A percentile compares a stretch with the other conserved stretches of the same genome.
phyloP scores from a whole-genome alignment of 75 land plant species.

The Sequoiadendron giganteum region DNA sequence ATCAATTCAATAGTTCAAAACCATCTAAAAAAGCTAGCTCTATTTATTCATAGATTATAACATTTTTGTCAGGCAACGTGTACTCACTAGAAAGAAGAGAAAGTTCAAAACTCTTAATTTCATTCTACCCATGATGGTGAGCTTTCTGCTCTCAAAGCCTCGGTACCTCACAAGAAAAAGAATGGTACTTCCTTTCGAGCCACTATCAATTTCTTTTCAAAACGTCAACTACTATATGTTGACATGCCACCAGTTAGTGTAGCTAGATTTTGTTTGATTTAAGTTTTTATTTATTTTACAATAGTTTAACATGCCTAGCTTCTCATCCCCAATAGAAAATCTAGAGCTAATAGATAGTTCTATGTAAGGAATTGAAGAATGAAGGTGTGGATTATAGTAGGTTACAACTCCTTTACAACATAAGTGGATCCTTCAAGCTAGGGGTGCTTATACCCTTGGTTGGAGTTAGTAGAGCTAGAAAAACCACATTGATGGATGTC shows the following conservation, averaged over 20 bases:
- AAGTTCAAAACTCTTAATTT: conserved; percentile 11
- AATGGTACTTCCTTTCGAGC: conserved; percentile 30
- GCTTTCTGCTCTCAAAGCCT: conserved; percentile 13
- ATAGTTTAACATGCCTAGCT: no score
- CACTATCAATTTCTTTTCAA: conserved; percentile 24
- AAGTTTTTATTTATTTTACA: no score
- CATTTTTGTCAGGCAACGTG: neutral
- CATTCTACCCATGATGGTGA: neutral
- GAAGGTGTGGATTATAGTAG: conserved; percentile 50
- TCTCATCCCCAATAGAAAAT: neutral
- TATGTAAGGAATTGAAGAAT: conserved; percentile 60
- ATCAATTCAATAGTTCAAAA: neutral
- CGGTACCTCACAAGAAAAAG: conserved; percentile 19
- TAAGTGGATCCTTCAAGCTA: neutral
- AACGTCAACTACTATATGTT: conserved; percentile 26
- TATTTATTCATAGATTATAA: neutral
- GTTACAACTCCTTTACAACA: conserved; percentile 54
- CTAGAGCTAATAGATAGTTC: neutral
- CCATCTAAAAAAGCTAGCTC: neutral
- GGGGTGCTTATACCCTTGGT: neutral
- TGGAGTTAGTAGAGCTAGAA: neutral
- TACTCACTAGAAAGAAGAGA: conserved; percentile 18
- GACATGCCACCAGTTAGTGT: conserved; percentile 26
- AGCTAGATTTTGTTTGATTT: no score
- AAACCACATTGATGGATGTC: neutral